A percentile compares a stretch with the other conserved stretches of the same genome.
Evolutionary conservation across 768 basidiomycete genomes (phyloP).

Genomic region (Rhodosporidiobolus sp.): DNA sequence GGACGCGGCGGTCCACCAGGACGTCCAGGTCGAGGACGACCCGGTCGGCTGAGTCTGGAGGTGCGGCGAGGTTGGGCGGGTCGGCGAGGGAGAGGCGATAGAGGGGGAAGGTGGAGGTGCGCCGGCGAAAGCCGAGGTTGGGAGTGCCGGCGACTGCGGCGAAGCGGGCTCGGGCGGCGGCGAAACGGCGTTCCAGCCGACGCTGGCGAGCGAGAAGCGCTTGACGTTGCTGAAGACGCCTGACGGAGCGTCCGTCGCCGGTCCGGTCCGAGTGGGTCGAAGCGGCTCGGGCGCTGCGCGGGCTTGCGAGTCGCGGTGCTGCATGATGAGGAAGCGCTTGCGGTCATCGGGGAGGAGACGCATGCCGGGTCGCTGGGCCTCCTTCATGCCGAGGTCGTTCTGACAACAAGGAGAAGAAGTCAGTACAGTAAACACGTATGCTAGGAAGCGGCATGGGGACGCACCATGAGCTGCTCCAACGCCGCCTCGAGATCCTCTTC

Average conservation of each 20-base stretch:
- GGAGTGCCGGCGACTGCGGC: constrained; percentile 14
- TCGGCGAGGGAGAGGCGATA: constrained; percentile 53
- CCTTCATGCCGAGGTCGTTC: constrained; percentile 72
- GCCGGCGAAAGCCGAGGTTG: constrained; percentile 21
- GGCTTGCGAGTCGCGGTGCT: constrained; percentile 59
- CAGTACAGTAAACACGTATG: too few relatives aligned
- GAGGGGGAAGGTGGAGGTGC: neutral
- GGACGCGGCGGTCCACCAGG: constrained; percentile 35
- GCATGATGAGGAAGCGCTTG: constrained; percentile 59
- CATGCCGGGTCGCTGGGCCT: constrained; percentile 65
- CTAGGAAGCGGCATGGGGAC: constrained; percentile 38
- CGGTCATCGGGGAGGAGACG: constrained; percentile 60
- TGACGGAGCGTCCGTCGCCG: neutral
- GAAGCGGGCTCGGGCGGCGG: constrained; percentile 9
- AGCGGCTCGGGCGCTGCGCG: constrained; percentile 2
- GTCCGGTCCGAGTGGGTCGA: constrained; percentile 27
- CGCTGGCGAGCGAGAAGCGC: constrained; percentile 40
- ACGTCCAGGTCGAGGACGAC: constrained; percentile 25
- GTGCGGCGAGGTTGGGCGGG: constrained; percentile 46
- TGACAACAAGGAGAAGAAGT: constrained; percentile 46
- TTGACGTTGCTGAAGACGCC: constrained; percentile 30
- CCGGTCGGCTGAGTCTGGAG: constrained; percentile 15
- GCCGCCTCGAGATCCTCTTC: constrained; percentile 51
- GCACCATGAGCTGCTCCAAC: constrained; percentile 70
- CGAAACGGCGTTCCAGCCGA: constrained; percentile 19